Evolutionary conservation across 1,139 yeast species (phyloP), one percentile per base, ranked within the genome.

Genomic region (Saccharomyces hybrid): DNA sequence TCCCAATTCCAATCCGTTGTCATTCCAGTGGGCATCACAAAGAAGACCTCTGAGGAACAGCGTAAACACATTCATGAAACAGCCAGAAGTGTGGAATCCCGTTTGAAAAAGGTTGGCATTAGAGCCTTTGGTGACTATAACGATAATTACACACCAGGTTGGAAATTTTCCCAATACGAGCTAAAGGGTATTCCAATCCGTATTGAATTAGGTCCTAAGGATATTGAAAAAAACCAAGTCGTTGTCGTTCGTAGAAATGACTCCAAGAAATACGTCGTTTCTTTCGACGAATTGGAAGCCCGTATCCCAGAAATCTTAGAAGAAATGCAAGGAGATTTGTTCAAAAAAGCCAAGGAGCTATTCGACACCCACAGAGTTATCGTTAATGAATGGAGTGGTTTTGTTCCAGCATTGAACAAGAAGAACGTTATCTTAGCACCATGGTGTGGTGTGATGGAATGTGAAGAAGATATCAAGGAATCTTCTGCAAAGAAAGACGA

Each of bases 121-220:
- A 85, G 97, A 73, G 91, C 81, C 47, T 75, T 79, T 56, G 86
- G 93, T 67, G 99, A 95, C 73, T 85, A 84, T 78, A 84, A 97
- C 74, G 96, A 86, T 64, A 88, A 85, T 76, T 93, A 95, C 76
- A 86, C 97, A 54, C 96, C 99, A 62, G 99, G 99, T 61, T 95
- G 98, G 98, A 95, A 93, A 75, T 95, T 91, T 75, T 87, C 97
- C 57, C 96, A 95, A 71, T 87, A 96, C 81, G 99, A 95, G 77
- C 83, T 95, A 71, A 89, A 88, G 78, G 99, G 99, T 78, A 79
- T 85, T 57, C 98, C 99, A 62, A 76, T 93, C 61, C 88, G 99
- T 74, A 70, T 93, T 51, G 99, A 95, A 76, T 82, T 87, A 68
- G 99, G 99, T 64, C 99, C 99, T 65, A 88, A 87, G 75, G 99